Percentiles rank a stretch among this genome's conserved stretches.
These are phyloP conservation scores for Iberis pinnata DNA, from an alignment of 345 rosid species.

Conservation along the genomic window DNA sequence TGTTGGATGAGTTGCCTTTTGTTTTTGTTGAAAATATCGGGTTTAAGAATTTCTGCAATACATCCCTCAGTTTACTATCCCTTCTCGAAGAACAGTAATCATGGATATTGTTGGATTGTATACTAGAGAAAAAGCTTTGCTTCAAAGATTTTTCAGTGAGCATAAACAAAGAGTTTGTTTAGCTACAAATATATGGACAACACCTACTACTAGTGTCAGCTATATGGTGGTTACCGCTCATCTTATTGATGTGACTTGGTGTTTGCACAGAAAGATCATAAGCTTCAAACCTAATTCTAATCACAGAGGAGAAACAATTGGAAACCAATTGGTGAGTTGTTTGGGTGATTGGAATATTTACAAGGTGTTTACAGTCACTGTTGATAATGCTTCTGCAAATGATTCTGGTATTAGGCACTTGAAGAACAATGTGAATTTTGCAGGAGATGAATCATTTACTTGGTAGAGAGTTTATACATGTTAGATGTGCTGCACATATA, in stretches of 20 bases:
- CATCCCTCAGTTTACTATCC: neutral
- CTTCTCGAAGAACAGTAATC: neutral
- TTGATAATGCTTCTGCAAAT: neutral
- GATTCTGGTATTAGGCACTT: neutral
- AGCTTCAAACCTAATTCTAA: neutral
- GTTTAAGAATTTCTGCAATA: neutral
- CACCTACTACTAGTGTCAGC: neutral
- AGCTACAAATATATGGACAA: neutral
- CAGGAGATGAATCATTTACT: neutral
- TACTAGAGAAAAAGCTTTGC: neutral
- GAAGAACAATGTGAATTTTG: neutral
- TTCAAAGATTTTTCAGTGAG: neutral
- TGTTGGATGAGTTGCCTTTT: conserved; percentile 2
- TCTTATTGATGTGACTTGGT: neutral
- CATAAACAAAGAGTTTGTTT: neutral
- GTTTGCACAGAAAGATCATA: neutral
- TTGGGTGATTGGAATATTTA: neutral
- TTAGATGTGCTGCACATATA: neutral
- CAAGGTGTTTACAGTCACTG: neutral
- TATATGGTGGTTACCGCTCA: neutral
- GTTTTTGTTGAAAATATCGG: neutral
- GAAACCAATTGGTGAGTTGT: neutral
- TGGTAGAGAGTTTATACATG: neutral
- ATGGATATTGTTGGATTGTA: neutral
- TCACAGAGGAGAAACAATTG: neutral